Conservation (phyloP, 169 alveolate species). For the Eimeria acervulina region DNA sequence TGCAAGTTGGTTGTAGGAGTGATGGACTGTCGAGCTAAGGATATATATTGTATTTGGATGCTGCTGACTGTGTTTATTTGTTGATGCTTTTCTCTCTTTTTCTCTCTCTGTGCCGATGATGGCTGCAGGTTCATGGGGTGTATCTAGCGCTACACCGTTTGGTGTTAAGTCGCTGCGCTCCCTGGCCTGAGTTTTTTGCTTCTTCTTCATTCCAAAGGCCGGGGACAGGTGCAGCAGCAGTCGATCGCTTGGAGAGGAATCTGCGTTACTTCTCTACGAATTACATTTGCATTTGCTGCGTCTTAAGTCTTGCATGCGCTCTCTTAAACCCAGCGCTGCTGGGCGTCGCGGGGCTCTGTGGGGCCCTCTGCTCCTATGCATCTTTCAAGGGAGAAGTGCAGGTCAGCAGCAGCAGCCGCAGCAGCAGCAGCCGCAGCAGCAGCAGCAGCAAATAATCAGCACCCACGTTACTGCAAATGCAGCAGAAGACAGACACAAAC, state of each 20-base stretch:
- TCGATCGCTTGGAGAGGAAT: constrained; percentile 72
- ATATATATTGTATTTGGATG: too few relatives aligned
- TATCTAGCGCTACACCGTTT: constrained; percentile 34
- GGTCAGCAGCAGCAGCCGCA: not conserved
- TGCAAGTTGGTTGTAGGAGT: not conserved
- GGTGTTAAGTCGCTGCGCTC: constrained; percentile 52
- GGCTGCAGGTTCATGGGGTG: constrained; percentile 74
- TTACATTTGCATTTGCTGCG: constrained; percentile 49
- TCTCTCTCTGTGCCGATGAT: too few relatives aligned
- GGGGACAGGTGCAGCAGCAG: constrained; percentile 64
- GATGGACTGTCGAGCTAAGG: too few relatives aligned
- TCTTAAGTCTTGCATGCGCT: constrained; percentile 7
- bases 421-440: constrained; percentile 38
- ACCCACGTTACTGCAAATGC: not conserved
- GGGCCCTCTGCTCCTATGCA: constrained; percentile 55
- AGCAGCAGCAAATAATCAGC: not conserved
- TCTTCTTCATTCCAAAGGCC: constrained; percentile 56
- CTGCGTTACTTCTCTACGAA: constrained; percentile 56
- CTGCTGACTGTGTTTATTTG: too few relatives aligned
- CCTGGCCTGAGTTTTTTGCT: constrained; percentile 54
- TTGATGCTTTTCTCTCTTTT: too few relatives aligned
- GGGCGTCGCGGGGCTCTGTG: constrained; percentile 38
- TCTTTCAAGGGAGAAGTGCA: constrained; percentile 64
- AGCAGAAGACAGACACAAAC: too few relatives aligned
- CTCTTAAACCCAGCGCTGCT: constrained; percentile 61